A percentile compares a stretch with the other conserved stretches of the same genome.
These are phyloP conservation scores for Parastagonospora avenae DNA, from an alignment of 2,329 filamentous ascomycete genomes.

Conservation along the genomic window DNA sequence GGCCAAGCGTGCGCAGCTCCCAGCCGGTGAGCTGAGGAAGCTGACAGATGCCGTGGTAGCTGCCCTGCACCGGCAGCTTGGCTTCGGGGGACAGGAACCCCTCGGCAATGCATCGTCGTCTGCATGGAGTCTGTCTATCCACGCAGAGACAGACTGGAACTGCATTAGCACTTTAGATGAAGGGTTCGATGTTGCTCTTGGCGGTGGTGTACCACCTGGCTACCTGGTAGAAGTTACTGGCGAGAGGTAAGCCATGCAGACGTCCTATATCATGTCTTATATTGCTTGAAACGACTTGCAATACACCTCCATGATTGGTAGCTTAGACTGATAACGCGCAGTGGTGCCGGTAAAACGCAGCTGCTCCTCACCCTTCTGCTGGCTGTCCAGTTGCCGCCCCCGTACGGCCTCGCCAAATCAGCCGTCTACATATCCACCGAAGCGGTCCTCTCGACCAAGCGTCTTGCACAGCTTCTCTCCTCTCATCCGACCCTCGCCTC, in stretches of 20 bases:
- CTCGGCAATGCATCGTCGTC: slow-evolving; percentile 20
- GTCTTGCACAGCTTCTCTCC: slow-evolving; percentile 78
- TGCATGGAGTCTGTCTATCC: slow-evolving; percentile 8
- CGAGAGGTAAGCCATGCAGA: slow-evolving; percentile 65
- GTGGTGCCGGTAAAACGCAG: slow-evolving; percentile 93
- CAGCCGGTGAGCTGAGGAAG: slow-evolving; percentile 77
- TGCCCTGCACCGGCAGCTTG: slow-evolving; percentile 69
- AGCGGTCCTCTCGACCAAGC: slow-evolving; percentile 78
- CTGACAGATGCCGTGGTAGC: slow-evolving; percentile 70
- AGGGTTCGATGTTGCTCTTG: slow-evolving; percentile 70
- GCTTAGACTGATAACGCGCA: slow-evolving; percentile 40
- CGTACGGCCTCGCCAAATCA: slow-evolving; percentile 71
- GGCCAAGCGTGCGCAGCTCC: slow-evolving; percentile 82
- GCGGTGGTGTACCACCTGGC: slow-evolving; percentile 79
- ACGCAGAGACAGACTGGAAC: slow-evolving; percentile 50
- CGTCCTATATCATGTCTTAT: slow-evolving; percentile 7
- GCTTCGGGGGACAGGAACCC: slow-evolving; percentile 43
- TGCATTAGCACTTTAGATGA: slow-evolving; percentile 82
- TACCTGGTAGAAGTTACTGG: slow-evolving; percentile 89
- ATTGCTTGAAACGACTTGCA: slow-evolving; percentile 1
- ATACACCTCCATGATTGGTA: slow-evolving; percentile 5
- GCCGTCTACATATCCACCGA: slow-evolving; percentile 96
- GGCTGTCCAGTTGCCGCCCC: slow-evolving; percentile 78
- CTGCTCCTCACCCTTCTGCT: slow-evolving; percentile 85
- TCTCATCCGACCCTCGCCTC: slow-evolving; percentile 65